Evolutionary conservation across 331 rosid genomes (phyloP), one percentile per base, ranked within the genome.

Genomic region (Acacia pycnantha): DNA sequence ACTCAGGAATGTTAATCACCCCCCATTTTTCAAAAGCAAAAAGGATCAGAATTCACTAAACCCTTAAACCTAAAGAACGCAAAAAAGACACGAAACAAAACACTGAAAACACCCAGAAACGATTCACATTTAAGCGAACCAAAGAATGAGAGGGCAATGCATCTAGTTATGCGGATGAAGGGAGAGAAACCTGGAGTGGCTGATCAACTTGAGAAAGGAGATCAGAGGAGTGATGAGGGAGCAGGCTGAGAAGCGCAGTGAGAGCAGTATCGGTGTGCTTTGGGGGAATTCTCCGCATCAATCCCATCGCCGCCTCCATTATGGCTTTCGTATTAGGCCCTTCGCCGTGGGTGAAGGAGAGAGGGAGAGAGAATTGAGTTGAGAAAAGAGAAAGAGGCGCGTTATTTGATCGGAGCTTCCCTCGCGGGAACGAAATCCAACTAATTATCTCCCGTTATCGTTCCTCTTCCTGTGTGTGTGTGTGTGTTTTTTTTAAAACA

Each of bases 221-320:
- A 93, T 95, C 98, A 85, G 99, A 88, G 59, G 98, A 93, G 82
- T 93, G 92, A 27, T 90, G 91, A 15, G 99, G 98, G 76, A 95
- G 83, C 26, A 95, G 97, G 70, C 91, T 86, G 77, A 95, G 94
- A 84, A 93, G 97, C 19, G 99, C 97, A 2, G 99, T 93, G 70
- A 95, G 98, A 68, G 96, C 92, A 0, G 96, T 90, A 53, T 95
- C 97, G 18, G 90, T 90, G 87, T 90, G 95, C 85, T 90, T 95
- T 2, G 98, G 98, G 19, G 97, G 98, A 72, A 95, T 89, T 87
- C 98, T 77, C 50, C 98, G 79, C 98, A 95, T 90, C 96, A 93
- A 85, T 84, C 98, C 97, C 97, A 95, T 90, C 40, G 97, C 97
- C 70, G 97, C 98, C 67, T 95, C 97, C 98, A 95, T 95, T 29